These are phyloP conservation scores for Kodamaea anthophila DNA, from an alignment of 1,139 yeast species.

Conservation along the genomic window DNA sequence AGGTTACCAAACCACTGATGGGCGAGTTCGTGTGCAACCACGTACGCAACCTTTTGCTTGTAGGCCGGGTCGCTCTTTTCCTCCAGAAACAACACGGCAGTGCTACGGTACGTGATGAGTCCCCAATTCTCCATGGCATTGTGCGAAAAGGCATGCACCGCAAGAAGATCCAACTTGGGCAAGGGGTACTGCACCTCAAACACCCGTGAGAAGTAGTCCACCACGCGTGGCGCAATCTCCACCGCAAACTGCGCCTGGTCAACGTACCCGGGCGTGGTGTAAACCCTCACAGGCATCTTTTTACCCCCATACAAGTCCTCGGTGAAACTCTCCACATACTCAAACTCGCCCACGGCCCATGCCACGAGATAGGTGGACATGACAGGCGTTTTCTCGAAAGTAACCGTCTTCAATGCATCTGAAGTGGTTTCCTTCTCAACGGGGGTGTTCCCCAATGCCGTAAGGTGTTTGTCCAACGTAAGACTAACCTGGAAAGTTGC, in stretches of 20 bases:
- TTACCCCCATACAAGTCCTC: conserved; percentile 27
- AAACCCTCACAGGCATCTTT: conserved; percentile 67
- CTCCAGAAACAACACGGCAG: conserved; percentile 65
- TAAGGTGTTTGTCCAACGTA: conserved; percentile 11
- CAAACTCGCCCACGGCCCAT: conserved; percentile 73
- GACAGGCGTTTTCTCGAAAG: conserved; percentile 54
- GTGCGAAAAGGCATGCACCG: conserved; percentile 69
- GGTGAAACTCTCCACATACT: conserved; percentile 53
- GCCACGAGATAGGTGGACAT: conserved; percentile 76
- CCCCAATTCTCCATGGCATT: conserved; percentile 96
- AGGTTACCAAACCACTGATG: conserved; percentile 93
- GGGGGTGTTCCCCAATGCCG: conserved; percentile 15
- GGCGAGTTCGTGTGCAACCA: conserved; percentile 84
- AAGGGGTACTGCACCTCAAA: conserved; percentile 65
- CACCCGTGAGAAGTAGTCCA: conserved; percentile 58
- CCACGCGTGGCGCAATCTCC: conserved; percentile 58
- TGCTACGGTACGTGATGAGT: conserved; percentile 72
- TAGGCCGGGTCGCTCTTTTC: conserved; percentile 60
- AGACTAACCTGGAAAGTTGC: conserved; percentile 48
- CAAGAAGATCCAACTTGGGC: conserved; percentile 71
- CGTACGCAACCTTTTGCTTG: conserved; percentile 77
- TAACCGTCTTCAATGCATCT: conserved; percentile 18
- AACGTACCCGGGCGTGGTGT: conserved; percentile 65
- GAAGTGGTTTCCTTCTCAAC: conserved; percentile 8
- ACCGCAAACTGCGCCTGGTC: conserved; percentile 61